phyloP scores from a whole-genome alignment of 106 monocot species.

The Cymbidium sinense region DNA sequence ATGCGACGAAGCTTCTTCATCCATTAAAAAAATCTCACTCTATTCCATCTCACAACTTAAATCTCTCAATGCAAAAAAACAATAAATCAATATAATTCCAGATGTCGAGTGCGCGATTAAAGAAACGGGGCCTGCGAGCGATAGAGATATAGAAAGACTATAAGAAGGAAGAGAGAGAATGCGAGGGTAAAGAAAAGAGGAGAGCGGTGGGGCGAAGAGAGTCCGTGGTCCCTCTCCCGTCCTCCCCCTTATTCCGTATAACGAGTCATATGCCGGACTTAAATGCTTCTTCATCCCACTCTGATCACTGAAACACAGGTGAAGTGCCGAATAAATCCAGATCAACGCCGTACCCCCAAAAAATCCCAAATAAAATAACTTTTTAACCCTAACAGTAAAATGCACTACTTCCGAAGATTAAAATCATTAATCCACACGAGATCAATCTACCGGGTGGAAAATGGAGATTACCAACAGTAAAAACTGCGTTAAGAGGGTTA shows the following conservation, averaged over 20 bases:
- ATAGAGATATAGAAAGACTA: constrained; percentile 5
- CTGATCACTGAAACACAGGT: neutral
- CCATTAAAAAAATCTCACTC: neutral
- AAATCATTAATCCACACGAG: neutral
- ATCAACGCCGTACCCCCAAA: neutral
- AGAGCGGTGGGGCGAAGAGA: constrained; percentile 2
- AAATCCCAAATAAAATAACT: neutral
- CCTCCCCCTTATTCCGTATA: neutral
- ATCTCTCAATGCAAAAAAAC: neutral
- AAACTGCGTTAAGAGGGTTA: neutral
- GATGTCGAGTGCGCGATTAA: neutral
- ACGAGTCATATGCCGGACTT: neutral
- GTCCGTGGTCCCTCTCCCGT: no score
- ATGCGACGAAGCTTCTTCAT: neutral
- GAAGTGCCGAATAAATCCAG: neutral
- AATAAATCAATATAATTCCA: neutral
- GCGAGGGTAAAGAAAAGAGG: neutral
- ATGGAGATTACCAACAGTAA: neutral
- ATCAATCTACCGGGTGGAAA: neutral
- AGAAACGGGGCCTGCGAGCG: neutral
- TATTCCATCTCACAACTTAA: neutral
- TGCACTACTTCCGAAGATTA: neutral
- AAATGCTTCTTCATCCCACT: neutral
- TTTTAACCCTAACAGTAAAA: neutral
- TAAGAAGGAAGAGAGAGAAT: neutral